Evolutionary conservation across 768 basidiomycete genomes (phyloP).

Genomic region (Pluteus cervinus): DNA sequence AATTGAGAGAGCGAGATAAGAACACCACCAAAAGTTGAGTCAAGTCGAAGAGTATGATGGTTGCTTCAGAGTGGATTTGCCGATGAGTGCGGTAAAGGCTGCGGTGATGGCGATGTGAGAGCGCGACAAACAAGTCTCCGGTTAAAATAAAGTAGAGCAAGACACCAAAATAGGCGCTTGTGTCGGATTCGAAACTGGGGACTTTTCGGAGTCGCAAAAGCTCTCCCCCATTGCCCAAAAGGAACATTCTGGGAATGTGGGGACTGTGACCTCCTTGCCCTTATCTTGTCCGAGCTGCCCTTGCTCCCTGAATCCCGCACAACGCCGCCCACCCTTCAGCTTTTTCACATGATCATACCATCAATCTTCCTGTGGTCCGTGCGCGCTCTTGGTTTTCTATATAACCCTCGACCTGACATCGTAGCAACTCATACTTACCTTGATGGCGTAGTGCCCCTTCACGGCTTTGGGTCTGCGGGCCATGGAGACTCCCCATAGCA

Average conservation of each 20-base stretch:
- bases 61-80: neutral
- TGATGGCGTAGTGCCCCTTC: conserved; percentile 32
- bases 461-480: conserved; percentile 28
- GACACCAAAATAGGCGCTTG: neutral
- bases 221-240: no score
- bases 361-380: no score
- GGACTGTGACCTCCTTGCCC: no score
- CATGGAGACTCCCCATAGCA: conserved; percentile 40
- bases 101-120: neutral
- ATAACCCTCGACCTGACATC: neutral
- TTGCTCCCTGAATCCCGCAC: no score
- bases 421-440: conserved; percentile 35
- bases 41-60: neutral
- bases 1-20: conserved; percentile 4
- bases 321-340: no score
- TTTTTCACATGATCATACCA: no score
- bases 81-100: neutral
- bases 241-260: no score
- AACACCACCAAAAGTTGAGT: neutral
- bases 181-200: neutral
- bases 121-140: neutral
- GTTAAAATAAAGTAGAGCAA: neutral
- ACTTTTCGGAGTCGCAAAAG: neutral
- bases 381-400: conserved; percentile 1
- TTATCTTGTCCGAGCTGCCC: no score